These are phyloP conservation scores for Penicillium sclerotigenum DNA, from an alignment of 2,329 filamentous ascomycete genomes.

Conservation along the genomic window DNA sequence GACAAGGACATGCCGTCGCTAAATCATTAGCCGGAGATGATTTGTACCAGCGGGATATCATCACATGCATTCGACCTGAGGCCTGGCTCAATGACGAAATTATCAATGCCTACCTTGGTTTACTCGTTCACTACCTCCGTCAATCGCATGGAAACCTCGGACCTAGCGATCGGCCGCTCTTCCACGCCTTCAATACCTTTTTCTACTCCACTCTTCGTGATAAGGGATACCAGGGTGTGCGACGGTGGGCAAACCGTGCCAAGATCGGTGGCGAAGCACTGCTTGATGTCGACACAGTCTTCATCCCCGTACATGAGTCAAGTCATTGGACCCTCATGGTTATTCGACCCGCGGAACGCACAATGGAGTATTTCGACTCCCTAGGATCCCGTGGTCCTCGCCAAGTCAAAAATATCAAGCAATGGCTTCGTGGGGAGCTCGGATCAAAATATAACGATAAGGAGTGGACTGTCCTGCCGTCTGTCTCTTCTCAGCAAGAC, in stretches of 20 bases:
- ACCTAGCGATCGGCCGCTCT: constrained; percentile 36
- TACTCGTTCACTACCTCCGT: constrained; percentile 42
- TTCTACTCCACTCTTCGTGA: constrained; percentile 45
- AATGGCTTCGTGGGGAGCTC: constrained; percentile 45
- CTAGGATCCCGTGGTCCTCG: constrained; percentile 33
- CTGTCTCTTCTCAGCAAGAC: constrained; percentile 43
- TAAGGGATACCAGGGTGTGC: constrained; percentile 40
- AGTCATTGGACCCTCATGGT: constrained; percentile 51
- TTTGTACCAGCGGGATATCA: constrained; percentile 36
- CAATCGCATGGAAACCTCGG: constrained; percentile 33
- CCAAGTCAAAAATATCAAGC: constrained; percentile 38
- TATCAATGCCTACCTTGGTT: constrained; percentile 45
- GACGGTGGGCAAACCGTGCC: constrained; percentile 46
- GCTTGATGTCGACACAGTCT: constrained; percentile 47
- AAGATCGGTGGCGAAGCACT: constrained; percentile 47
- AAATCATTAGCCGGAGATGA: constrained; percentile 36
- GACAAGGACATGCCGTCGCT: constrained; percentile 28
- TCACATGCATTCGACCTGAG: constrained; percentile 34
- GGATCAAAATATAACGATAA: constrained; percentile 39
- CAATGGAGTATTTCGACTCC: constrained; percentile 50
- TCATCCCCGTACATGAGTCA: constrained; percentile 47
- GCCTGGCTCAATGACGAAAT: constrained; percentile 49
- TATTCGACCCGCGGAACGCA: constrained; percentile 41
- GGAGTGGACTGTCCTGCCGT: constrained; percentile 44
- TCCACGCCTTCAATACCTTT: constrained; percentile 46